These are phyloP conservation scores for Henckelia pumila DNA, from an alignment of 257 asterid genomes.

Conservation along the genomic window DNA sequence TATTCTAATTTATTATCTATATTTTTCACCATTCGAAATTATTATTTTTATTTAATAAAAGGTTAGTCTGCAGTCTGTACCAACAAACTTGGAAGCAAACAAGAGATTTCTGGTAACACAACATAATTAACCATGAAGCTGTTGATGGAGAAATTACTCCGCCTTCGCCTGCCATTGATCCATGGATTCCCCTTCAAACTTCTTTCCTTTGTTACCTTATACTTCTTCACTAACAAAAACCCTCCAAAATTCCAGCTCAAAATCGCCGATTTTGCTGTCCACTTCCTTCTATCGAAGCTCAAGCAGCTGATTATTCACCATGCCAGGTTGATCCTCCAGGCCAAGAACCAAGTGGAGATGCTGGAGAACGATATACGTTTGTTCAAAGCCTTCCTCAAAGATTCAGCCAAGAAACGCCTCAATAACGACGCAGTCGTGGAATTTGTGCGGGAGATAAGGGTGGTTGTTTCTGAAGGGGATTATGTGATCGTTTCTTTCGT, in stretches of 20 bases:
- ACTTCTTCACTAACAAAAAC: neutral
- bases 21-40: too few relatives aligned
- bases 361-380: slow-evolving; percentile 39
- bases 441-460: slow-evolving; percentile 30
- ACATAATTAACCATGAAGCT: too few relatives aligned
- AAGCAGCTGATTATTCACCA: slow-evolving; percentile 33
- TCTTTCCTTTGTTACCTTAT: too few relatives aligned
- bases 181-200: too few relatives aligned
- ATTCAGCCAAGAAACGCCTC: slow-evolving; percentile 15
- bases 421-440: slow-evolving; percentile 18
- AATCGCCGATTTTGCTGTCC: slow-evolving; percentile 27
- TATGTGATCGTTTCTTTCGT: slow-evolving; percentile 22
- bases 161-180: too few relatives aligned
- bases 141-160: too few relatives aligned
- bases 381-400: slow-evolving; percentile 44
- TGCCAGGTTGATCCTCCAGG: slow-evolving; percentile 28
- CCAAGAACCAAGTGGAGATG: slow-evolving; percentile 32
- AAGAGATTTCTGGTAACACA: too few relatives aligned
- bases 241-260: slow-evolving; percentile 23
- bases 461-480: slow-evolving; percentile 40
- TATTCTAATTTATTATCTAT: too few relatives aligned
- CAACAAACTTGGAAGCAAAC: too few relatives aligned
- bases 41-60: too few relatives aligned
- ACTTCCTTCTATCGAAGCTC: slow-evolving; percentile 37
- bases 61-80: too few relatives aligned